Base-by-base conservation (phyloP, 2,329 filamentous ascomycete genomes). In the Didymella glomerata region DNA sequence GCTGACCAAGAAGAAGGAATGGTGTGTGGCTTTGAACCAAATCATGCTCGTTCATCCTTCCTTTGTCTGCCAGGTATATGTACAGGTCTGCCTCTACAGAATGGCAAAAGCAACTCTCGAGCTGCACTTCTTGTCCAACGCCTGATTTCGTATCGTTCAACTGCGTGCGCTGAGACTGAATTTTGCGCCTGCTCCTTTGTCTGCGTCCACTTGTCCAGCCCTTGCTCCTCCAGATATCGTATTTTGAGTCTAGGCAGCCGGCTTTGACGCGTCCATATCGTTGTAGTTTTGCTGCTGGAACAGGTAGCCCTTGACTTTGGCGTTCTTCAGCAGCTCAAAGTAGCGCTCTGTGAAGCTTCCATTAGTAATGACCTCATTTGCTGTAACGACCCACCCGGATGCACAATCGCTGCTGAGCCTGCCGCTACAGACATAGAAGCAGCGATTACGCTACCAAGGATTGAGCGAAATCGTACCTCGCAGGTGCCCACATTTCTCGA, bases 401-500 rank as follows among this genome's bases (percentile, higher is more conserved):
- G 25, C 14, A 32, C 18, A 18, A 38, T 22, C 20, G 25, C 38
- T 20, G 30, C 9, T 30, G 6, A 10, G 16, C 38, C 38, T 14
- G 16, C 22, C 34, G 14, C 9, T 24, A 32, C 3, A 3, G 36
- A 8, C 36, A 36, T 1, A 45, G 40, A 20, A 24, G 25, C 27
- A 42, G 8, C 5, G 18, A 11, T 8, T n/a, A 16, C 5, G 30
- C 4, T 14, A 20, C 7, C 13, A 28, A 14, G 22, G 4, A 41
- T 28, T 4, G 24, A 9, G 34, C 6, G 32, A 13, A 20, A 10
- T 5, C 89, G 84, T 77, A 95, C 91, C 91, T 90, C 91, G 85
- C 79, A 94, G 78, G 71, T 85, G 82, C 66, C 90, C 91, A 78
- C 91, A 95, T 81, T 94, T 95, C 84, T 94, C 91, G 77, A 95